A percentile compares a stretch with the other conserved stretches of the same genome.
phyloP scores from a whole-genome alignment of 1,284 basidiomycete species.

The Violaceomyces palustris region DNA sequence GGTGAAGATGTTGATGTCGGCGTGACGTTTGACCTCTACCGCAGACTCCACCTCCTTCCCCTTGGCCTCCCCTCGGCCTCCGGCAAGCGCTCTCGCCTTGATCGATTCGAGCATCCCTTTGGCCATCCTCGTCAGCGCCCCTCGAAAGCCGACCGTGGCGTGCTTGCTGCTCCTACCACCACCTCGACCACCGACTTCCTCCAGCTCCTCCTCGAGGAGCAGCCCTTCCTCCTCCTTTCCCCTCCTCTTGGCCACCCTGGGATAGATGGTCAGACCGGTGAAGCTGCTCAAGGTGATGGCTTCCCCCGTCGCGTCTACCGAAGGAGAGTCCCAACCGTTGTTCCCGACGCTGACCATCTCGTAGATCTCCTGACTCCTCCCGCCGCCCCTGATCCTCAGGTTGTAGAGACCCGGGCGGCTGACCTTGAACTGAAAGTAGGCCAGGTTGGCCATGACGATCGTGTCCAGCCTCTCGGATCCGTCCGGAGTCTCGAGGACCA shows the following conservation, averaged over 20 bases:
- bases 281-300: constrained; percentile 65
- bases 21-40: constrained; percentile 10
- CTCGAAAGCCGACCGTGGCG: background rate
- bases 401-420: constrained; percentile 81
- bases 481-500: constrained; percentile 41
- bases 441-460: constrained; percentile 82
- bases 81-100: background rate
- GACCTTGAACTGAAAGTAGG: constrained; percentile 94
- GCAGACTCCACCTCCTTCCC: no score
- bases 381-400: constrained; percentile 75
- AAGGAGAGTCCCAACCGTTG: constrained; percentile 73
- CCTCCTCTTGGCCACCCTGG: constrained; percentile 64
- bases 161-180: no score
- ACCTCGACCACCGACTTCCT: constrained; percentile 11
- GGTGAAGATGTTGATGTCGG: constrained; percentile 95
- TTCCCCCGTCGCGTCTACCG: constrained; percentile 57
- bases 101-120: background rate
- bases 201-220: constrained; percentile 53
- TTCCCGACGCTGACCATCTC: constrained; percentile 67
- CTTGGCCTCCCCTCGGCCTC: no score
- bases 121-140: no score
- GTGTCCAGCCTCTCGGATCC: constrained; percentile 41
- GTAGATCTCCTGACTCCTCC: constrained; percentile 75
- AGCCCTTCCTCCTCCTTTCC: constrained; percentile 81
- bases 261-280: constrained; percentile 81